Evolutionary conservation across 257 asterid species (phyloP).

Genomic region (Hygrophila difformis): DNA sequence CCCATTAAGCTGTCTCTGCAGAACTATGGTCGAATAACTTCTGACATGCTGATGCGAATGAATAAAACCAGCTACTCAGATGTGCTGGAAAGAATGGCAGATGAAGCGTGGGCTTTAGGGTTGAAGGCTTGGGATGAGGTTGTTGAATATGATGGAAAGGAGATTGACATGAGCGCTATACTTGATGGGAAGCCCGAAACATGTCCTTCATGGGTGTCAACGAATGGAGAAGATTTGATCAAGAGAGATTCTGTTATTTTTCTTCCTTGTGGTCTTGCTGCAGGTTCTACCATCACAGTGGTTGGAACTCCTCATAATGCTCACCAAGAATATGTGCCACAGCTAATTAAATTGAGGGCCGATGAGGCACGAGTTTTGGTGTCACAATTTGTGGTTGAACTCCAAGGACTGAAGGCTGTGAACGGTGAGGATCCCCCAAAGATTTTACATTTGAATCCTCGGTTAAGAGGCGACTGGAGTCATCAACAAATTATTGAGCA

Average conservation of each 20-base stretch:
- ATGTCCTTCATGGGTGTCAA: conserved; percentile 86
- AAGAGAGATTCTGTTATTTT: conserved; percentile 52
- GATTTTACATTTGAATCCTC: conserved; percentile 92
- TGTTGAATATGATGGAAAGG: conserved; percentile 45
- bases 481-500: conserved; percentile 90
- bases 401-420: conserved; percentile 91
- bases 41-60: conserved; percentile 39
- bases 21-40: conserved; percentile 71
- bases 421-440: conserved; percentile 98
- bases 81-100: conserved; percentile 69
- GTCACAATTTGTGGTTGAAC: conserved; percentile 84
- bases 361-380: conserved; percentile 63
- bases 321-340: conserved; percentile 88
- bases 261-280: conserved; percentile 97
- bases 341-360: conserved; percentile 49
- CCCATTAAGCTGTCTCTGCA: conserved; percentile 30
- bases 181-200: conserved; percentile 92
- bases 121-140: conserved; percentile 90
- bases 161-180: conserved; percentile 52
- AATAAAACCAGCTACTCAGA: conserved; percentile 43
- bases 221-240: conserved; percentile 51
- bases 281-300: conserved; percentile 88
- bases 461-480: conserved; percentile 96
- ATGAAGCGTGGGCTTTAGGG: conserved; percentile 88
- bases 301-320: conserved; percentile 84